Evolutionary conservation across 2,329 filamentous ascomycete genomes (phyloP).

Genomic region (Alternaria tenuissima): DNA sequence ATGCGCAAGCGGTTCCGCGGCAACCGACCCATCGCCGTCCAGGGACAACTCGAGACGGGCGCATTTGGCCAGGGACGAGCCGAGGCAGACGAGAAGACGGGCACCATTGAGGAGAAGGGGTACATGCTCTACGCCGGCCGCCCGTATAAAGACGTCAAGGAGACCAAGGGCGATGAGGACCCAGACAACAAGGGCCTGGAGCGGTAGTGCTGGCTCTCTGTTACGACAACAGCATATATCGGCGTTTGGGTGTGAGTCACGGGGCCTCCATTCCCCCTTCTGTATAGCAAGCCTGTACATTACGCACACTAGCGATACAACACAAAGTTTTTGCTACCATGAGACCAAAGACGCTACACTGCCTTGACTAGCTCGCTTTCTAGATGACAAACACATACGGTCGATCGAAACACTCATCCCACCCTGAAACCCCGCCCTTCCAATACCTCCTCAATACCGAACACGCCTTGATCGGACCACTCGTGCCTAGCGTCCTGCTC

Average conservation of each 20-base stretch:
- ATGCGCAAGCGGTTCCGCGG: slow-evolving; percentile 99
- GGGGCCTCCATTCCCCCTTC: slow-evolving; percentile 12
- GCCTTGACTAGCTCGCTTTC: slow-evolving; percentile 5
- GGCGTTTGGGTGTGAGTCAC: slow-evolving; percentile 16
- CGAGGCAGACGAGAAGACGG: slow-evolving; percentile 43
- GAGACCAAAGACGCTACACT: background rate
- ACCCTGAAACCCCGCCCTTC: slow-evolving; percentile 28
- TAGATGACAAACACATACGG: slow-evolving; percentile 36
- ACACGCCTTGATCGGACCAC: slow-evolving; percentile 32
- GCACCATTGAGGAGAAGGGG: slow-evolving; percentile 50
- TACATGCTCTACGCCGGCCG: slow-evolving; percentile 51
- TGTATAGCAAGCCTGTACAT: slow-evolving; percentile 25
- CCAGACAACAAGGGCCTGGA: slow-evolving; percentile 32
- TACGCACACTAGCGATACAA: slow-evolving; percentile 6
- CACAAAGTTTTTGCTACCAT: background rate
- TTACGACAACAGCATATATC: slow-evolving; percentile 13
- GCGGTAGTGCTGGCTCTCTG: slow-evolving; percentile 13
- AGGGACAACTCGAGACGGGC: slow-evolving; percentile 45
- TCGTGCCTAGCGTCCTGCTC: slow-evolving; percentile 31
- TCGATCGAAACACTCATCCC: slow-evolving; percentile 43
- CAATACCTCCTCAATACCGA: slow-evolving; percentile 37
- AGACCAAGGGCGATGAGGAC: slow-evolving; percentile 42
- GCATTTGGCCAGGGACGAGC: slow-evolving; percentile 40
- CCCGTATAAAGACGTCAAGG: slow-evolving; percentile 40
- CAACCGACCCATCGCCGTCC: slow-evolving; percentile 76